Base-by-base conservation (phyloP, 1,284 basidiomycete species). In the Sanghuangporus sanghuang region DNA sequence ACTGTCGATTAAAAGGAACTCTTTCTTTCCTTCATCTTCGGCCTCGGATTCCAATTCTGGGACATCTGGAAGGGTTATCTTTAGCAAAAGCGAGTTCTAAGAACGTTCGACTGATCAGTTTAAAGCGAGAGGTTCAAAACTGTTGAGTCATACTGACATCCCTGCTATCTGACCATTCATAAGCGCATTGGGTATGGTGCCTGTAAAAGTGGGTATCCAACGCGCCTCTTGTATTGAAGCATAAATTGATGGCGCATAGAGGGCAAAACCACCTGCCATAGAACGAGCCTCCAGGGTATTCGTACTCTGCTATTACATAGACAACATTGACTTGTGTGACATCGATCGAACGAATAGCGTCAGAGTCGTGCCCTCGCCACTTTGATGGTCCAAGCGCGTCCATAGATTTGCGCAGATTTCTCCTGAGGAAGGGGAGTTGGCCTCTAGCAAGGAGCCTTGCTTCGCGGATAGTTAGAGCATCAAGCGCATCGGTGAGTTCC, bases 131-230 rank as follows among this genome's bases (percentile, higher is more conserved):
- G 12, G n/a, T 6, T 55, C 52, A 50, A 38, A 3, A 32, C 38
- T 46, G 46, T 11, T 50, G 36, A 18, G 64, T 65, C 40, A 53
- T 35, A 50, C 52, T 63, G 40, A 67, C 55, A 11, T 71, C 68
- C 50, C 21, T 46, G 46, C 18, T 69, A n/a, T 72, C 67, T 38
- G 72, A 63, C 85, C 85, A 87, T 44, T 73, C 70, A 0, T 74
- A 69, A 46, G 73, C 69, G 21, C 84, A 74, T 21, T 79, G 79
- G 0, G 68, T 39, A 68, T 91, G 89, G 69, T 86, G 82, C 74
- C 79, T 80, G 4, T 71, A 66, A 12, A 90, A 66, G 70, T 91
- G 89, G 32, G 72, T 77, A 38, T 73, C 71, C 0, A 90, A 73
- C 75, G 85, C 80, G 18, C 74, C 77, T 27, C 73, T 75, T 12